These are phyloP conservation scores for Helicocarpus griseus DNA, from an alignment of 2,329 filamentous ascomycete species.

Conservation along the genomic window DNA sequence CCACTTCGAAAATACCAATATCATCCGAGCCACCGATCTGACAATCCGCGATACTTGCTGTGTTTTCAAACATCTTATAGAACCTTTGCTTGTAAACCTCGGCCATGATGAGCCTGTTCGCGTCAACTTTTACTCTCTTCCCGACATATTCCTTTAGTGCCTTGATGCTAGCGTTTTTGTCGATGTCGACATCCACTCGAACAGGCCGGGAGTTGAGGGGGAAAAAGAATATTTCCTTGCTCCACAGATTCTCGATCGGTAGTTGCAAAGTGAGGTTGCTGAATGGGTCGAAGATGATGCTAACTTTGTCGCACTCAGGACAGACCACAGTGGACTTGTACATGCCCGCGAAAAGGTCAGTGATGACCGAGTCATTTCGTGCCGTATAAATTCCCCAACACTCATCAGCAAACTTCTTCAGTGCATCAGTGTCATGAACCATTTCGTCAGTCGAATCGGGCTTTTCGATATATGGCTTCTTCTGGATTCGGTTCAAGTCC, in stretches of 20 bases:
- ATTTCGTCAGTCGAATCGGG: slow-evolving; percentile 96
- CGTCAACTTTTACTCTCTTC: slow-evolving; percentile 41
- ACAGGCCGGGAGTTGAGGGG: slow-evolving; percentile 64
- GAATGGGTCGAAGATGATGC: slow-evolving; percentile 97
- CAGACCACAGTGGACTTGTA: slow-evolving; percentile 97
- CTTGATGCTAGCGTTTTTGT: slow-evolving; percentile 54
- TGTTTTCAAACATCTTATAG: slow-evolving; percentile 76
- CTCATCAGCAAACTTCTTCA: slow-evolving; percentile 73
- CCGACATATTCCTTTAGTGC: slow-evolving; percentile 43
- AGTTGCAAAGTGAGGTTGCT: slow-evolving; percentile 87
- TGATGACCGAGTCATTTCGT: slow-evolving; percentile 89
- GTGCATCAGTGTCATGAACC: slow-evolving; percentile 69
- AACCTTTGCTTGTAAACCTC: slow-evolving; percentile 79
- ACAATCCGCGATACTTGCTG: slow-evolving; percentile 57
- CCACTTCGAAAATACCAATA: slow-evolving; percentile 67
- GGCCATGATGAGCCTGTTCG: slow-evolving; percentile 59
- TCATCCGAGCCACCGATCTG: slow-evolving; percentile 54
- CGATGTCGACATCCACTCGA: slow-evolving; percentile 65
- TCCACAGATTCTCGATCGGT: slow-evolving; percentile 77
- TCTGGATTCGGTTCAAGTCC: slow-evolving; percentile 83
- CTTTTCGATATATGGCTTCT: slow-evolving; percentile 96
- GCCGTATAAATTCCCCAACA: slow-evolving; percentile 88
- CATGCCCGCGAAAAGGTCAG: slow-evolving; percentile 91
- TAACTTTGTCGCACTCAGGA: slow-evolving; percentile 83
- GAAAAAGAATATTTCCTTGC: slow-evolving; percentile 63